Conservation (phyloP, 345 rosid species). For the Aquilaria sinensis region DNA sequence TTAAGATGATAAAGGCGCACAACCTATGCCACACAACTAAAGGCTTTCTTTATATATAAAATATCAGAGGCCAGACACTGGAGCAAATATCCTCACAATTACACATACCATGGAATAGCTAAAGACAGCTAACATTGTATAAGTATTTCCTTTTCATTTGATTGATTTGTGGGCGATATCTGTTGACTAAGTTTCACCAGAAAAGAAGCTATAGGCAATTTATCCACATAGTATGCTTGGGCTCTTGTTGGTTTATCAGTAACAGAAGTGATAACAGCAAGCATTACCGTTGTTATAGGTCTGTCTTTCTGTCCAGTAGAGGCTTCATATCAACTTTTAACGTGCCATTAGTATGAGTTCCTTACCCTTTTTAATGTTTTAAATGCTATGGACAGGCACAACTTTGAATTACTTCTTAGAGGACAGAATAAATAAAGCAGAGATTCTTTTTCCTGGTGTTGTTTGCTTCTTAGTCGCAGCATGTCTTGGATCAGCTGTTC, state of each 20-base stretch:
- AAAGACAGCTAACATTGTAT: no score
- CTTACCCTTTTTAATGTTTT: background rate
- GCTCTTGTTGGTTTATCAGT: slow-evolving; percentile 74
- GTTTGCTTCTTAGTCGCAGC: slow-evolving; percentile 78
- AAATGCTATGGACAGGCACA: slow-evolving; percentile 40
- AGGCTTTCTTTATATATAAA: no score
- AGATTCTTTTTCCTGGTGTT: slow-evolving; percentile 77
- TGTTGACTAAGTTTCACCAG: no score
- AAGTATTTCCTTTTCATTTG: no score
- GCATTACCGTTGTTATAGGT: slow-evolving; percentile 83
- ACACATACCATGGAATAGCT: no score
- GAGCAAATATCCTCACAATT: no score
- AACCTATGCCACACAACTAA: no score
- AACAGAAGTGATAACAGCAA: slow-evolving; percentile 54
- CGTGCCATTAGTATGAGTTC: background rate
- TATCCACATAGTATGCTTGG: slow-evolving; percentile 70
- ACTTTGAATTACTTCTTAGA: slow-evolving; percentile 79
- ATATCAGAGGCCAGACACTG: no score
- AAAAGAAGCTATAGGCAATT: no score
- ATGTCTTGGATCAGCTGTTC: slow-evolving; percentile 79
- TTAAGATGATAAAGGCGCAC: no score
- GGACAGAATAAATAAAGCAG: slow-evolving; percentile 54
- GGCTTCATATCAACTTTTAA: no score
- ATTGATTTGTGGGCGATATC: no score
- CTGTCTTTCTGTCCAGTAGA: background rate